These are phyloP conservation scores for Cadophora luteo-olivacea DNA, from an alignment of 2,329 filamentous ascomycete species.

Conservation along the genomic window DNA sequence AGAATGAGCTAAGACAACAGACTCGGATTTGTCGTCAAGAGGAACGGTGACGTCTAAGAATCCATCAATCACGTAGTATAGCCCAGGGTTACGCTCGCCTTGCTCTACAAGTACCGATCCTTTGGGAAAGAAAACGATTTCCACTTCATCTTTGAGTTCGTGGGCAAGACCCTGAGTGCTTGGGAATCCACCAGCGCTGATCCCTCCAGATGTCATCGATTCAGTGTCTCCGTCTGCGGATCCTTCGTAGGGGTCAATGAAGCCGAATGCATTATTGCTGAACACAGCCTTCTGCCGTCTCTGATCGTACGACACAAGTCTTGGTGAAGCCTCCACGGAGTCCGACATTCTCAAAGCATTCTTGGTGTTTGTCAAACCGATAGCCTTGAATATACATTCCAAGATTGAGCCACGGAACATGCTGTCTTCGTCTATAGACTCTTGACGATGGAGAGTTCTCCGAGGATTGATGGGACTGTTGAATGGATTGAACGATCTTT, in stretches of 20 bases:
- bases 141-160: slow-evolving; percentile 89
- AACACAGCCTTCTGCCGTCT: slow-evolving; percentile 81
- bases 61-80: slow-evolving; percentile 98
- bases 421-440: slow-evolving; percentile 86
- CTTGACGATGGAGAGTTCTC: slow-evolving; percentile 70
- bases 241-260: slow-evolving; percentile 83
- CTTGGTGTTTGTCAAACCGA: slow-evolving; percentile 77
- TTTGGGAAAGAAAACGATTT: slow-evolving; percentile 97
- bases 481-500: slow-evolving; percentile 63
- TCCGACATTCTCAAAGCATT: slow-evolving; percentile 69
- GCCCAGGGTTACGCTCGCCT: slow-evolving; percentile 91
- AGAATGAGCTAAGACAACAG: slow-evolving; percentile 40
- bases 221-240: slow-evolving; percentile 85
- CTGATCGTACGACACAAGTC: slow-evolving; percentile 83
- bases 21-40: slow-evolving; percentile 52
- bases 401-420: slow-evolving; percentile 89
- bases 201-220: slow-evolving; percentile 76
- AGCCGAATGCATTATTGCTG: slow-evolving; percentile 84
- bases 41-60: slow-evolving; percentile 95
- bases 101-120: slow-evolving; percentile 94
- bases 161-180: slow-evolving; percentile 72
- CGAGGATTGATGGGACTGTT: slow-evolving; percentile 55
- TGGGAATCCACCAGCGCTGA: slow-evolving; percentile 62
- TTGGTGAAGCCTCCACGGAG: slow-evolving; percentile 85
- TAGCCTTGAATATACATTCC: slow-evolving; percentile 94